Percentiles rank a stretch among this genome's conserved stretches.
Conservation (phyloP, 768 basidiomycete species). For the Hericium erinaceus region DNA sequence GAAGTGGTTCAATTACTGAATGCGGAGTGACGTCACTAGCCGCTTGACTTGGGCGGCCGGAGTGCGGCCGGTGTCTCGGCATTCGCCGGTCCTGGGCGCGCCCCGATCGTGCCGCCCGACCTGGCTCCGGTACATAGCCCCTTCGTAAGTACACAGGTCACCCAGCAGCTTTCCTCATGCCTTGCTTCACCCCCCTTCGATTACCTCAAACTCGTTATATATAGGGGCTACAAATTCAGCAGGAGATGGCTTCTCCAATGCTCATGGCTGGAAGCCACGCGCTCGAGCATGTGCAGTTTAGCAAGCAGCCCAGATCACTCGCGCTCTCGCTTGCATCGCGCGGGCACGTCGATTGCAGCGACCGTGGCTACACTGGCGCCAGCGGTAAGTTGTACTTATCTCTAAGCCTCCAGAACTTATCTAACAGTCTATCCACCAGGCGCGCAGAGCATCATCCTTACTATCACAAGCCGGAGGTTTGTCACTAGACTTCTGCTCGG, state of each 20-base stretch:
- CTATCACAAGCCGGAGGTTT: slow-evolving; percentile 34
- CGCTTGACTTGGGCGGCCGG: background rate
- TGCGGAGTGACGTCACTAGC: background rate
- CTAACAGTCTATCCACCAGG: slow-evolving; percentile 23
- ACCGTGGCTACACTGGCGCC: background rate
- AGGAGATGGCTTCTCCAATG: background rate
- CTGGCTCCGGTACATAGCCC: background rate
- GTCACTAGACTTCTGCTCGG: slow-evolving; percentile 48
- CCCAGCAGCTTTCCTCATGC: background rate
- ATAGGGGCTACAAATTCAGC: background rate
- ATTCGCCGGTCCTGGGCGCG: background rate
- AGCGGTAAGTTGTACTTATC: background rate
- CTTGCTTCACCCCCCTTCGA: background rate
- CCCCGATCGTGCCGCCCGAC: background rate
- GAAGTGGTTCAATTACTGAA: too few relatives aligned
- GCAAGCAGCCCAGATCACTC: background rate
- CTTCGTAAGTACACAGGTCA: background rate
- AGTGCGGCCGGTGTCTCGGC: background rate
- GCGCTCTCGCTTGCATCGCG: background rate
- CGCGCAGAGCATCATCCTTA: slow-evolving; percentile 38
- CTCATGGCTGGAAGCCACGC: background rate
- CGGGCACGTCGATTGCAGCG: background rate
- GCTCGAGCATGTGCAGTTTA: background rate
- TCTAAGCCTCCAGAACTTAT: background rate
- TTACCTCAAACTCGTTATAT: background rate